Conservation (phyloP, 2,329 filamentous ascomycete species). For the Fusarium subtropicale region DNA sequence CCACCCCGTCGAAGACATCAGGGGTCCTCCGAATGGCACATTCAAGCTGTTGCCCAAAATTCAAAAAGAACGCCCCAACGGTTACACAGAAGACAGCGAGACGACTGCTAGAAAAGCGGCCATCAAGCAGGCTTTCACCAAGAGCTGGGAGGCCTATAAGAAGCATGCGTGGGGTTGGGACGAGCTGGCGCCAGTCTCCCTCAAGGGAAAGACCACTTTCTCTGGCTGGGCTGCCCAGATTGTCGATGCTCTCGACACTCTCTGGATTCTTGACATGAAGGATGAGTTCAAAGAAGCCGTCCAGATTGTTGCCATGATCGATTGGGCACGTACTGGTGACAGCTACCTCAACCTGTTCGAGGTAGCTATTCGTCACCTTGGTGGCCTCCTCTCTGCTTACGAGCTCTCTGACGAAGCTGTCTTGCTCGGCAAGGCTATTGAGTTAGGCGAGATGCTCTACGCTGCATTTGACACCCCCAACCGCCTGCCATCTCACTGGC, state of each 20-base stretch:
- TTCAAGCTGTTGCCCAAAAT: conserved; percentile 57
- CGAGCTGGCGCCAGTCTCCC: conserved; percentile 64
- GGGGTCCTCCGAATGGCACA: conserved; percentile 51
- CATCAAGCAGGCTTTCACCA: conserved; percentile 56
- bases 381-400: conserved; percentile 64
- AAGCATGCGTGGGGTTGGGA: conserved; percentile 67
- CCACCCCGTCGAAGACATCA: conserved; percentile 50
- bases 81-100: conserved; percentile 55
- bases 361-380: conserved; percentile 68
- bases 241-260: conserved; percentile 68
- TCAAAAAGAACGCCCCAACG: conserved; percentile 54
- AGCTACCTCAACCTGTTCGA: conserved; percentile 69
- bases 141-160: conserved; percentile 65
- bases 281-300: conserved; percentile 67
- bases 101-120: conserved; percentile 52
- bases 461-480: conserved; percentile 66
- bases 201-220: conserved; percentile 60
- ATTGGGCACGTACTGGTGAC: conserved; percentile 63
- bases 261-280: conserved; percentile 69
- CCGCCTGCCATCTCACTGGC: conserved; percentile 61
- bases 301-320: conserved; percentile 60
- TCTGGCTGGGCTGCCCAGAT: conserved; percentile 69
- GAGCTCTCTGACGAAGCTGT: conserved; percentile 61
- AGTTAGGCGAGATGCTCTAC: conserved; percentile 66
- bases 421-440: conserved; percentile 63